A percentile compares a stretch with the other conserved stretches of the same genome.
Evolutionary conservation across 768 basidiomycete genomes (phyloP).

Genomic region (Dictyophora rubrovolvata): DNA sequence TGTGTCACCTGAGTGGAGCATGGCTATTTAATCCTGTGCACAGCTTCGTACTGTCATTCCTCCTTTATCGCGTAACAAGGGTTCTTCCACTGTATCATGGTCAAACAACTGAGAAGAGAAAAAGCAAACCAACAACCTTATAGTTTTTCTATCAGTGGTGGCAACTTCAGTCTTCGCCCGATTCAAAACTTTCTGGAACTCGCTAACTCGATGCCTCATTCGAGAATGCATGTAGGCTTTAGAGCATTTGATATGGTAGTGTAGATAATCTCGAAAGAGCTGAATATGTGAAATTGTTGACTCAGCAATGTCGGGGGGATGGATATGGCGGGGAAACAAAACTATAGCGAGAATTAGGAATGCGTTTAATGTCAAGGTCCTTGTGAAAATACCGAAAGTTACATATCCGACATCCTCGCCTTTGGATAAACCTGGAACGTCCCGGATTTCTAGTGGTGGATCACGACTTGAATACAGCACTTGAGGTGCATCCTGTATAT

Average conservation of each 20-base stretch:
- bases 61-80: conserved; percentile 13
- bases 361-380: neutral
- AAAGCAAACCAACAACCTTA: conserved; percentile 45
- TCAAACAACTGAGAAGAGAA: conserved; percentile 1
- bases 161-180: conserved; percentile 89
- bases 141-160: conserved; percentile 80
- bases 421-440: conserved; percentile 69
- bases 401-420: conserved; percentile 92
- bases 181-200: conserved; percentile 94
- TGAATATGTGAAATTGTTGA: conserved; percentile 90
- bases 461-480: conserved; percentile 92
- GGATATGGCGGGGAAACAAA: conserved; percentile 92
- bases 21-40: neutral
- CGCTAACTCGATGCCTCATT: conserved; percentile 86
- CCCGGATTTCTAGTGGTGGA: conserved; percentile 92
- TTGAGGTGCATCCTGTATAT: conserved; percentile 94
- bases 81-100: conserved; percentile 15
- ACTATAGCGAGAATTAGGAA: conserved; percentile 31
- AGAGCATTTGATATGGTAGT: conserved; percentile 98
- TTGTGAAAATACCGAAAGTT: conserved; percentile 51
- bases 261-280: conserved; percentile 96
- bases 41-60: neutral
- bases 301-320: conserved; percentile 53
- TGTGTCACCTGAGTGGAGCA: neutral
- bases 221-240: conserved; percentile 99